Percentiles rank a stretch among this genome's conserved stretches.
Conservation (phyloP, 306 rosid genomes). For the Cicer pinnatifidum region DNA sequence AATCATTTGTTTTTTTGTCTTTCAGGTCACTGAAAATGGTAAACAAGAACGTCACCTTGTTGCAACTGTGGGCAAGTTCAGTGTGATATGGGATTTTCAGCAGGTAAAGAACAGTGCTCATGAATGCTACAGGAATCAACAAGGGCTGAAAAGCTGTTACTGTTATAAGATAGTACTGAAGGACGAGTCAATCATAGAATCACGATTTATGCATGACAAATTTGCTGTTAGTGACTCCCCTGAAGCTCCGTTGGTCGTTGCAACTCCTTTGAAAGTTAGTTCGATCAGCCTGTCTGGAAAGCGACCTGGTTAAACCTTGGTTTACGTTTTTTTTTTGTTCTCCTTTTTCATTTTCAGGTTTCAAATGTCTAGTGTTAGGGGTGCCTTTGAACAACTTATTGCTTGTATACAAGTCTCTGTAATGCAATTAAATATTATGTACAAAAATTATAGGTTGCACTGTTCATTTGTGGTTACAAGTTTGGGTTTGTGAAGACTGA, state of each 20-base stretch:
- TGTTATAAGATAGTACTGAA: constrained; percentile 86
- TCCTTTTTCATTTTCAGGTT: background rate
- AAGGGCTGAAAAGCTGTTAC: constrained; percentile 97
- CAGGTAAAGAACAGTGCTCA: constrained; percentile 86
- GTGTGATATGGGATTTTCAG: constrained; percentile 99
- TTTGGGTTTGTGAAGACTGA: constrained; percentile 34
- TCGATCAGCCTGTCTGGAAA: constrained; percentile 83
- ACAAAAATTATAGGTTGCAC: constrained; percentile 18
- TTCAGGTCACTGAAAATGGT: constrained; percentile 91
- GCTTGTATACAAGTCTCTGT: constrained; percentile 30
- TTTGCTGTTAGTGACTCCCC: constrained; percentile 79
- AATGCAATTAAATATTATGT: constrained; percentile 42
- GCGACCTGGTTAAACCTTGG: constrained; percentile 46
- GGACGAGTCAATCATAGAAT: constrained; percentile 87
- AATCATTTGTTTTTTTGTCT: constrained; percentile 27
- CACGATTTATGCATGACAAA: constrained; percentile 93
- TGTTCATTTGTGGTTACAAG: constrained; percentile 31
- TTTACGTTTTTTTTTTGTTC: background rate
- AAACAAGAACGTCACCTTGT: constrained; percentile 95
- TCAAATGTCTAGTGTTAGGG: constrained; percentile 9
- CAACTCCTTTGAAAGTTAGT: constrained; percentile 96
- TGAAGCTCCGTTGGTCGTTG: constrained; percentile 91
- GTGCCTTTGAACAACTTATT: constrained; percentile 21
- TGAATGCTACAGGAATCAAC: constrained; percentile 79
- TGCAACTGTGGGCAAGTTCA: constrained; percentile 91